These are phyloP conservation scores for Allium cepa DNA, from an alignment of 106 monocot genomes.

Conservation along the genomic window DNA sequence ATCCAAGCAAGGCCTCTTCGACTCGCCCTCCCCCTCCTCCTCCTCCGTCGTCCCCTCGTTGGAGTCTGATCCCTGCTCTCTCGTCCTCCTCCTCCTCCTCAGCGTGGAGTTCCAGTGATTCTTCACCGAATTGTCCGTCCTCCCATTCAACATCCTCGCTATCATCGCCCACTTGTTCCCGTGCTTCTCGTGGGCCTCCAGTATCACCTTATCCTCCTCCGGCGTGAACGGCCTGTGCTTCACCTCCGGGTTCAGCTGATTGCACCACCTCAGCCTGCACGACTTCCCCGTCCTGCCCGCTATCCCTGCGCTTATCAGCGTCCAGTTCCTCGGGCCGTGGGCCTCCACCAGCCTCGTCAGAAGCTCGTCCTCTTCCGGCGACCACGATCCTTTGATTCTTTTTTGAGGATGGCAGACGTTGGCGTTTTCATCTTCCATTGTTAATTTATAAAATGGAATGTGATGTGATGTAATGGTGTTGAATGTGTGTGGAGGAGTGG, in stretches of 20 bases:
- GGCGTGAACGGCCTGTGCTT: conserved; percentile 31
- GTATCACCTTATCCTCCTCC: conserved; percentile 19
- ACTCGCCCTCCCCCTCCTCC: neutral
- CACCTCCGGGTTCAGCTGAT: conserved; percentile 31
- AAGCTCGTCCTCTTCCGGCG: conserved; percentile 23
- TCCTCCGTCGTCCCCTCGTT: conserved; percentile 8
- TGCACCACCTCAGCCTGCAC: conserved; percentile 31
- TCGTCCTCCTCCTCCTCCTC: conserved; percentile 11
- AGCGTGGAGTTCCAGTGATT: conserved; percentile 62
- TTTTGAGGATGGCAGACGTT: neutral
- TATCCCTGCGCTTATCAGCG: conserved; percentile 20
- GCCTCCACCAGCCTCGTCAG: conserved; percentile 18
- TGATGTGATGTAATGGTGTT: neutral
- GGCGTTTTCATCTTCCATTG: neutral
- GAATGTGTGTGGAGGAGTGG: neutral
- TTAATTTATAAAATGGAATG: no score
- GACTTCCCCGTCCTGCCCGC: conserved; percentile 32
- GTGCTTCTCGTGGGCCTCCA: conserved; percentile 15
- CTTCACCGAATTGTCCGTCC: conserved; percentile 60
- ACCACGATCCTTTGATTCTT: conserved; percentile 31
- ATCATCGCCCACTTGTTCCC: conserved; percentile 40
- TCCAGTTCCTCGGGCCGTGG: conserved; percentile 32
- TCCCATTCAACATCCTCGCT: conserved; percentile 36
- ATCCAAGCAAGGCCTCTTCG: neutral
- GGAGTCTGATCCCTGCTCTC: neutral